phyloP scores from a whole-genome alignment of 257 asterid genomes.

The Solanum peruvianum region DNA sequence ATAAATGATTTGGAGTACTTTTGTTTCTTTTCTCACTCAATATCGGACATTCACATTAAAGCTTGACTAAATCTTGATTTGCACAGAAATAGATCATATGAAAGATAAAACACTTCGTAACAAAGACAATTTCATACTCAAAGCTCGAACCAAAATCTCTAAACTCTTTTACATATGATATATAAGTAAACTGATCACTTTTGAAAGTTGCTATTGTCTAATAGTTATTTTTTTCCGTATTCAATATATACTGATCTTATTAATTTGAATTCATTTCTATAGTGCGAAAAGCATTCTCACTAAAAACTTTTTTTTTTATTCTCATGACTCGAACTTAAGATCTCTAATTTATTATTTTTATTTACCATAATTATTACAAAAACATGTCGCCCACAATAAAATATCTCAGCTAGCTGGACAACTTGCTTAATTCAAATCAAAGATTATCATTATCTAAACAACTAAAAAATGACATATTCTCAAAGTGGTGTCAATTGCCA shows the following conservation, averaged over 20 bases:
- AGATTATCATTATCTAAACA: not conserved
- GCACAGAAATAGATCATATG: fast-evolving
- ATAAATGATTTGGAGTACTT: not conserved
- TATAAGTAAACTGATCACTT: not conserved
- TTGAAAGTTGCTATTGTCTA: not conserved
- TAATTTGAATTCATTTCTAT: not conserved
- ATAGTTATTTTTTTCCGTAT: not conserved
- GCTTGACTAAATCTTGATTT: not conserved
- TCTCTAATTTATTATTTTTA: not conserved
- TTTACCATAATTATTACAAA: not conserved
- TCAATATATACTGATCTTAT: not conserved
- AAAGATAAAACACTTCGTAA: not conserved
- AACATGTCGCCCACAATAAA: not conserved
- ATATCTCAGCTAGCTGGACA: not conserved
- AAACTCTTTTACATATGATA: not conserved
- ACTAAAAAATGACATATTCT: not conserved
- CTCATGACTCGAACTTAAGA: not conserved
- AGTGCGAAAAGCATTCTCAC: fast-evolving
- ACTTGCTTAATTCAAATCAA: not conserved
- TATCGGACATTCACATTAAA: not conserved
- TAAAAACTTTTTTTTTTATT: not conserved
- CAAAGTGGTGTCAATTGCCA: not conserved
- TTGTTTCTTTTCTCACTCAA: not conserved
- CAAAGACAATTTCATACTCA: not conserved
- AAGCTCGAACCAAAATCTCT: not conserved